These are phyloP conservation scores for Pinus tabuliformis DNA, from an alignment of 75 land plant genomes.

Conservation along the genomic window DNA sequence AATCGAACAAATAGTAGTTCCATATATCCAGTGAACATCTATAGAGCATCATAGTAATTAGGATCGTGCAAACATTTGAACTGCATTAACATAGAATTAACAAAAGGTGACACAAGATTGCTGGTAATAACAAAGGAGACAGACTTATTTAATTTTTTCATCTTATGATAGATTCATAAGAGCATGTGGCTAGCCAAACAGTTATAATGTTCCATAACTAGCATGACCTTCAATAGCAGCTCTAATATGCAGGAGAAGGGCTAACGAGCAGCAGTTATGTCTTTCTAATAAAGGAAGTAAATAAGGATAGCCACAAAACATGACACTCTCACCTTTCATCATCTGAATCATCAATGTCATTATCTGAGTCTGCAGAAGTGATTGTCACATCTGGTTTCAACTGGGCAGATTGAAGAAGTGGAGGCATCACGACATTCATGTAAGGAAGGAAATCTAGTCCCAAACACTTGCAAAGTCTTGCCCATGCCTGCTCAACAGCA, in stretches of 20 bases:
- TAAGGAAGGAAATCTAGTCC: conserved; percentile 97
- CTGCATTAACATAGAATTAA: too few species aligned
- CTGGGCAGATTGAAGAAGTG: conserved; percentile 94
- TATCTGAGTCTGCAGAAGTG: conserved; percentile 91
- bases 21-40: too few species aligned
- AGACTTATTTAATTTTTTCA: too few species aligned
- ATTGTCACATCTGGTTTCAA: conserved; percentile 98
- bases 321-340: conserved; percentile 70
- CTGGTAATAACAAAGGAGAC: too few species aligned
- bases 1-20: too few species aligned
- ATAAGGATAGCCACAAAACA: background rate
- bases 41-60: too few species aligned
- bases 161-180: too few species aligned
- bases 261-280: background rate
- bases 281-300: background rate
- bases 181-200: background rate
- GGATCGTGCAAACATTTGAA: too few species aligned
- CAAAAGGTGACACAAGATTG: too few species aligned
- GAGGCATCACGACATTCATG: conserved; percentile 98
- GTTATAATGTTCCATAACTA: background rate
- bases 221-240: background rate
- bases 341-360: conserved; percentile 82
- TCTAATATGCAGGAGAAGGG: background rate
- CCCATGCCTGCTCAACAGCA: conserved; percentile 78
- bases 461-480: conserved; percentile 94